Evolutionary conservation across 2,329 filamentous ascomycete genomes (phyloP).

Genomic region (Gaeumannomyces sp.): DNA sequence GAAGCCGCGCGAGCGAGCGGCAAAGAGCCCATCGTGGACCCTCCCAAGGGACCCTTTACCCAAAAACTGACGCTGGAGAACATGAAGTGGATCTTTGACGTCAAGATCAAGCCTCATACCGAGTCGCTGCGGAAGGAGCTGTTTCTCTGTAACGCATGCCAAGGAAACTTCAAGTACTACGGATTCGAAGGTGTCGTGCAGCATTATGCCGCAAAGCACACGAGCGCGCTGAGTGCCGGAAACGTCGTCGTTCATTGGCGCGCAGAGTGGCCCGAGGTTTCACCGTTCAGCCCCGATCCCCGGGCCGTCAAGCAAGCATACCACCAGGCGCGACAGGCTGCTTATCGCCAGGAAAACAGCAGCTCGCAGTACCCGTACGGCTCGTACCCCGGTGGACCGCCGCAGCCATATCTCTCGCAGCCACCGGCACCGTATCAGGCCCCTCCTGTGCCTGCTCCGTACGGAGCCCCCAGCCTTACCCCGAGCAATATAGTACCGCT

Average conservation of each 20-base stretch:
- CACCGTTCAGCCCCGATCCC: slow-evolving; percentile 65
- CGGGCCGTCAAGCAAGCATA: slow-evolving; percentile 26
- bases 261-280: slow-evolving; percentile 69
- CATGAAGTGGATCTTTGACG: slow-evolving; percentile 81
- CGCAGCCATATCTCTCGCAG: background rate
- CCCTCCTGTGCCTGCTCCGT: slow-evolving; percentile 9
- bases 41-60: slow-evolving; percentile 46
- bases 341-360: background rate
- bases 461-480: slow-evolving; percentile 6
- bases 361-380: background rate
- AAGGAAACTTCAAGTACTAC: slow-evolving; percentile 59
- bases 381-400: slow-evolving; percentile 3
- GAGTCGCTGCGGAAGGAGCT: slow-evolving; percentile 62
- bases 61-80: slow-evolving; percentile 69
- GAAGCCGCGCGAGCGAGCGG: slow-evolving; percentile 40
- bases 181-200: slow-evolving; percentile 75
- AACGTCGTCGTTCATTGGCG: slow-evolving; percentile 73
- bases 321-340: slow-evolving; percentile 4
- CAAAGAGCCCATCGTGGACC: slow-evolving; percentile 38
- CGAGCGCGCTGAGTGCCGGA: slow-evolving; percentile 60
- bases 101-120: slow-evolving; percentile 65
- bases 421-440: slow-evolving; percentile 12
- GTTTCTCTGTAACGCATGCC: slow-evolving; percentile 69
- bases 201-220: slow-evolving; percentile 80
- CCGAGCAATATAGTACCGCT: slow-evolving; percentile 6